Base-by-base conservation (phyloP, 352 stramenopile genomes). In the Aphanomyces cochlioides region DNA sequence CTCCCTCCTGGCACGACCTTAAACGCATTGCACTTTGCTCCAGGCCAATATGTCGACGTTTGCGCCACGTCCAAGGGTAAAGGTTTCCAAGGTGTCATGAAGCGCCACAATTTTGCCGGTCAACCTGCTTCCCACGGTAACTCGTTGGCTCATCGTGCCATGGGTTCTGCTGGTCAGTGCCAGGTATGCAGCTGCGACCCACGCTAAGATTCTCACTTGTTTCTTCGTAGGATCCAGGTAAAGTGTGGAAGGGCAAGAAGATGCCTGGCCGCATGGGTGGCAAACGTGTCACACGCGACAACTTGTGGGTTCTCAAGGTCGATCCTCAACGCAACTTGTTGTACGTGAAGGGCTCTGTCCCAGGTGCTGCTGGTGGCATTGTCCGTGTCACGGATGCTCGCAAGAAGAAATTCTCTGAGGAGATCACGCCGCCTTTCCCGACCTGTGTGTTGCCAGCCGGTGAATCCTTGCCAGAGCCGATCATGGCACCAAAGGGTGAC, bases 201-300 rank as follows among this genome's bases (percentile, higher is more conserved):
- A 37, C 1, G 7, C 47, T 19, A 8, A 56, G 17, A 12, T 13
- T 66, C 58, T 53, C 47, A 47, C 19, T 53, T 12, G 12, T 50
- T n/a, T 8, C 19, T n/a, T 17, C n/a, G 15, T 58, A 61, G 81
- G 94, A 99, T 81, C 97, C 97, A 7, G 97, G 97, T 67, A 93
- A 96, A 73, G 97, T 99, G 7, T 99, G 98, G 74, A 99, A 99
- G 82, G 97, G 97, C 47, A 99, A 99, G 86, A 99, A 99, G 79
- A 99, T 99, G 97, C 88, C 98, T 40, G 98, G 97, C 8, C 90
- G 93, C 17, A 98, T 99, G 92, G 97, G 97, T 66, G 85, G 83
- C 53, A 90, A 96, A 48, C 85, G 87, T 65, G 89, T 98, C 15
- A 99, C 97, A 34, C 90, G 96, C 41, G 96, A 99, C 83, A 99